phyloP scores from a whole-genome alignment of 2,329 filamentous ascomycete genomes.

The Colletotrichum sp. region DNA sequence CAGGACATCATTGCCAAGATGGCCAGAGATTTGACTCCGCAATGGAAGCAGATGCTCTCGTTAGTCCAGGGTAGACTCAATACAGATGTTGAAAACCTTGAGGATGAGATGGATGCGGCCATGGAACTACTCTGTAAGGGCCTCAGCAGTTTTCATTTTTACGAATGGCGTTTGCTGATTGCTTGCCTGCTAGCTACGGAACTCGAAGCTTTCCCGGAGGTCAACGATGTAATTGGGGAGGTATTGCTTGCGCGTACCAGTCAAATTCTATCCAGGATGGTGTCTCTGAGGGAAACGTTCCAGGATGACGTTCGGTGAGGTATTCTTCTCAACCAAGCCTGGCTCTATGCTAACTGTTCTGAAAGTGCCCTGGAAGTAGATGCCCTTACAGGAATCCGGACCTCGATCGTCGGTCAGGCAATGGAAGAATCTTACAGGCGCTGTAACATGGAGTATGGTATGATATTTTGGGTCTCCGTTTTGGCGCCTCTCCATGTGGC shows the following conservation, averaged over 20 bases:
- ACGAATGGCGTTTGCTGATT: not conserved
- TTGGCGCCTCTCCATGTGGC: not conserved
- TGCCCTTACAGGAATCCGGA: conserved; percentile 38
- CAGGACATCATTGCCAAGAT: conserved; percentile 44
- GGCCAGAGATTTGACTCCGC: conserved; percentile 32
- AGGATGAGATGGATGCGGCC: not conserved
- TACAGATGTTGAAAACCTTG: not conserved
- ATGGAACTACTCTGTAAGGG: not conserved
- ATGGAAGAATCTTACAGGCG: conserved; percentile 39
- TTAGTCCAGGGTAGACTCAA: not conserved
- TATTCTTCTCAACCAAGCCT: not conserved
- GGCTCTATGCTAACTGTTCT: not conserved
- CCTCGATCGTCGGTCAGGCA: conserved; percentile 38
- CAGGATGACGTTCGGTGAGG: conserved; percentile 2
- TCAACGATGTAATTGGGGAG: not conserved
- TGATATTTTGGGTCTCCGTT: not conserved
- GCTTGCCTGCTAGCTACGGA: not conserved
- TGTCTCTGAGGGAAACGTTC: conserved; percentile 29
- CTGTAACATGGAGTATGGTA: conserved; percentile 37
- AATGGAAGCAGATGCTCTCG: conserved; percentile 35
- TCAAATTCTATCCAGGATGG: not conserved
- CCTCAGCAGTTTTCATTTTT: not conserved
- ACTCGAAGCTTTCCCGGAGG: not conserved
- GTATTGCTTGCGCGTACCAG: not conserved
- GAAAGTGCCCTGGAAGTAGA: conserved; percentile 36